Conservation (phyloP, 2,329 filamentous ascomycete species). For the Cadophora luteo-olivacea region DNA sequence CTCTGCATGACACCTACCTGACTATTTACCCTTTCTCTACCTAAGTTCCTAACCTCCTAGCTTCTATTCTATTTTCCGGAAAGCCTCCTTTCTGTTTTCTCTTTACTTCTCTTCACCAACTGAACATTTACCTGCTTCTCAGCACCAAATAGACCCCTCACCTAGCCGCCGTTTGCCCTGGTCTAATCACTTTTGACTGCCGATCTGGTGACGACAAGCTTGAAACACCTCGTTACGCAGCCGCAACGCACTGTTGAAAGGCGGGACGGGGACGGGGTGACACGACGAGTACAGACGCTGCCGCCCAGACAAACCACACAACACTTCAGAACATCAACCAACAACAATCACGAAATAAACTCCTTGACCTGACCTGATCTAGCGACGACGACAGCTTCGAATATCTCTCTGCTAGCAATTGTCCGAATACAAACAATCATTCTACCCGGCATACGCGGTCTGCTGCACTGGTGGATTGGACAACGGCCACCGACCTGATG, state of each 20-base stretch:
- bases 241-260: not conserved
- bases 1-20: not conserved
- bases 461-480: conserved; percentile 36
- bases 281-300: not conserved
- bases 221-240: conserved; percentile 28
- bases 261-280: not conserved
- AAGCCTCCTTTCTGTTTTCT: not conserved
- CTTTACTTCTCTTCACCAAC: not conserved
- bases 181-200: conserved; percentile 13
- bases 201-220: conserved; percentile 32
- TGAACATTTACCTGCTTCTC: not conserved
- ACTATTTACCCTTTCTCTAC: not conserved
- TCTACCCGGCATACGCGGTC: conserved; percentile 23
- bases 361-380: conserved; percentile 11
- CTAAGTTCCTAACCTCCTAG: not conserved
- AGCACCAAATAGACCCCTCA: conserved; percentile 19
- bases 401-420: conserved; percentile 15
- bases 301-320: conserved; percentile 16
- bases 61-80: not conserved
- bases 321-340: conserved; percentile 4
- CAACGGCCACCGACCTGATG: conserved; percentile 28
- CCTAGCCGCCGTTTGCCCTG: conserved; percentile 12
- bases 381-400: conserved; percentile 10
- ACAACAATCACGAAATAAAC: conserved; percentile 23
- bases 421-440: conserved; percentile 22